Base-by-base conservation (phyloP, 2,329 filamentous ascomycete species). In the Cercospora sp. region DNA sequence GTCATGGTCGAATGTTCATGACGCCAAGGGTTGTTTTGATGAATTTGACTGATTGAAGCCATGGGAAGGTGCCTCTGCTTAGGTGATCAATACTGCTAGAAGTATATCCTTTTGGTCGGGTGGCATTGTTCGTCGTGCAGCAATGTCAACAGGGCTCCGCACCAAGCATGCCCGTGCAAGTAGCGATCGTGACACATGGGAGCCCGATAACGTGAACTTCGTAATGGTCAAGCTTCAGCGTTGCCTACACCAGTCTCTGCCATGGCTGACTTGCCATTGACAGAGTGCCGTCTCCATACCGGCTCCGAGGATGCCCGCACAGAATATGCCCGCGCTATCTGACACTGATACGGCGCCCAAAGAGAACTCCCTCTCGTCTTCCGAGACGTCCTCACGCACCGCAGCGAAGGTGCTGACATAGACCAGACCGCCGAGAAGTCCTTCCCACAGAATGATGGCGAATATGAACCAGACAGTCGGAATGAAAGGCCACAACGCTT, bases 341-440 rank as follows among this genome's bases (percentile, higher is more conserved):
- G 93, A 97, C 49, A 97, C 94, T 28, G 91, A 96, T 2, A 93
- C 95, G 0, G 94, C 94, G 0, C 92, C 89, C 1, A 99, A 82
- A 68, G 92, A 96, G 77, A 98, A 98, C 80, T 99, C 95, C 5
- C 94, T 86, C 63, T 97, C 93, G 34, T 89, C 87, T 4, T 85
- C 82, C 0, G 89, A 88, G 0, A 97, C 89, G 6, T 89, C 89
- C 75, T 97, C 93, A 78, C 93, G 90, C 70, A 99, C 97, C 77
- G 96, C 92, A 0, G 94, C 93, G 80, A 98, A 99, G 0, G 94
- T 97, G 75, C 94, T 97, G 68, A 98, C 94, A 75, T 99, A 99
- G 0, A 98, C 95, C 3, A 93, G 85, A 0, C 95, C 95, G 0
- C 95, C 95, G 0, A 99, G 83, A 12, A 98, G 80, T 0, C 95